Base-by-base conservation (phyloP, 1,284 basidiomycete genomes). In the Rhodotorula sp. region DNA sequence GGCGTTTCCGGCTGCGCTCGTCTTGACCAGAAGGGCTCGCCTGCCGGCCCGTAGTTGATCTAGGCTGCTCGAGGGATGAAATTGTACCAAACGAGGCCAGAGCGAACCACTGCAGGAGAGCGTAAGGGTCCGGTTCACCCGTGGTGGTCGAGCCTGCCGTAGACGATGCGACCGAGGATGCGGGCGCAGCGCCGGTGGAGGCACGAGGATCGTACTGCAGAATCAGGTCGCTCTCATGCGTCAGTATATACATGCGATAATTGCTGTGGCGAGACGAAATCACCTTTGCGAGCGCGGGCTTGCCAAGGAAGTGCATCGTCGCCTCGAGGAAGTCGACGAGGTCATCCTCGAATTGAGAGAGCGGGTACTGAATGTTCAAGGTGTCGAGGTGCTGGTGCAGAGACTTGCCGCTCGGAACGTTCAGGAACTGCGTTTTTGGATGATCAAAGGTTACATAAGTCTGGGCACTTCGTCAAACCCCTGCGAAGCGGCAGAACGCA, bases 281-380 rank as follows among this genome's bases (percentile, higher is more conserved):
- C 22, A 71, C 69, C 64, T 66, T 69, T 6, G 72, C 75, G 22
- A 76, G 62, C 4, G 72, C 64, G 0, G 75, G 75, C 51, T 61
- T 64, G 56, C 75, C 75, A 8, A 76, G 62, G 10, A 70, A 20
- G 8, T 64, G 60, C 8, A 63, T 58, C 0, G 57, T 60, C 15
- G 68, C 57, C 37, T 76, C 73, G 57, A 76, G 22, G 29, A 70
- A 76, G 48, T 76, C 70, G 56, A 74, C 70, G 60, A 72, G 56
- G 22, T 65, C 68, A 33, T 65, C 65, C 42, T 76, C 75, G 60
- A 76, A 70, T 15, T 51, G 26, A 20, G 70, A 72, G 15, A 74
- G 67, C 6, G 72, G 75, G 60, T 76, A 74, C 62, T 69, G 74
- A 29, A 26, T 29, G 56, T 54, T 70, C 15, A 76, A 63, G 7